A percentile compares a stretch with the other conserved stretches of the same genome.
Conservation (phyloP, 495 filamentous ascomycete species). For the Penicillium robsamsonii region DNA sequence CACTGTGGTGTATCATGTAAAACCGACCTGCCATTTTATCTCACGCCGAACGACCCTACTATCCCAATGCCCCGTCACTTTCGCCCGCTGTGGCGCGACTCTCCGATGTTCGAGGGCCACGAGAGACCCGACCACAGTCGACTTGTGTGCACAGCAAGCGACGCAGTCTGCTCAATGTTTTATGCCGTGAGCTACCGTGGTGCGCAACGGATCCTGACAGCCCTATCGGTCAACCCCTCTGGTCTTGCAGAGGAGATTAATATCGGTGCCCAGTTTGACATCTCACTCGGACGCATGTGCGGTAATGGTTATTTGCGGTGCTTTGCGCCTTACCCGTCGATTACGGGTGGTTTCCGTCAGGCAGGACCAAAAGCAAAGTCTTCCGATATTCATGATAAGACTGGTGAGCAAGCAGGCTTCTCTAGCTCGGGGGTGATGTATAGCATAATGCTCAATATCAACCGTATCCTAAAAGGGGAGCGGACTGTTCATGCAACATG, state of each 20-base stretch:
- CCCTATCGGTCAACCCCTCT: not conserved
- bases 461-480: constrained; percentile 20
- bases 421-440: constrained; percentile 32
- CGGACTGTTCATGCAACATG: constrained; percentile 21
- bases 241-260: not conserved
- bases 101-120: not conserved
- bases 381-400: not conserved
- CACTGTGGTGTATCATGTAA: not conserved
- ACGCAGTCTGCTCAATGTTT: not conserved
- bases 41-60: not conserved
- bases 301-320: not conserved
- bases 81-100: not conserved
- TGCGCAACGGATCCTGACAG: not conserved
- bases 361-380: not conserved
- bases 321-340: not conserved
- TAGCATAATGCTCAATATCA: constrained; percentile 49
- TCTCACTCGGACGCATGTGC: not conserved
- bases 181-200: not conserved
- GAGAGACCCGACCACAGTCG: not conserved
- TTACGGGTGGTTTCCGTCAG: not conserved
- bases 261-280: not conserved
- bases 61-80: not conserved
- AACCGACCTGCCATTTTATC: not conserved
- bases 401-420: not conserved
- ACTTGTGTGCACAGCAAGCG: not conserved